Percentiles rank a stretch among this genome's conserved stretches.
Conservation (phyloP, 2,329 filamentous ascomycete species). For the Amylocarpus encephaloides region DNA sequence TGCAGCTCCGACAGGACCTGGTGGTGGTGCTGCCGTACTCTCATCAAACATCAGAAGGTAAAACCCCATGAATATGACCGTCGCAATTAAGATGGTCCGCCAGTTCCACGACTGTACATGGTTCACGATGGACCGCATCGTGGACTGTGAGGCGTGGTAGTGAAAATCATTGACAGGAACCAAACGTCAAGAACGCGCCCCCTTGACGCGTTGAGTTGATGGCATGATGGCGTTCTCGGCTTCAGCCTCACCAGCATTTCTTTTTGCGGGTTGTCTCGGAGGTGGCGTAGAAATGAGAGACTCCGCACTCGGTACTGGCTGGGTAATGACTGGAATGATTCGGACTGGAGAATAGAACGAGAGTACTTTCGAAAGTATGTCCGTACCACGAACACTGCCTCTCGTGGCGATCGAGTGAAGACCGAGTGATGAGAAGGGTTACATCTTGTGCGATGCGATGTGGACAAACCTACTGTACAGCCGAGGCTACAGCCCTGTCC, state of each 20-base stretch:
- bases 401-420: too few relatives aligned
- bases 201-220: too few relatives aligned
- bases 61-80: constrained; percentile 9
- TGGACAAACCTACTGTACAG: too few relatives aligned
- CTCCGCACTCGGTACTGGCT: too few relatives aligned
- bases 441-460: too few relatives aligned
- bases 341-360: too few relatives aligned
- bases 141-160: constrained; percentile 1
- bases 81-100: constrained; percentile 5
- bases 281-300: too few relatives aligned
- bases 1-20: neutral
- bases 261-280: too few relatives aligned
- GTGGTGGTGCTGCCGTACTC: neutral
- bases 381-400: too few relatives aligned
- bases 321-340: too few relatives aligned
- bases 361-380: neutral
- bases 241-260: neutral
- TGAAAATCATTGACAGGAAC: neutral
- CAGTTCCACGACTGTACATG: constrained; percentile 10
- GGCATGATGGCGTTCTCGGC: neutral
- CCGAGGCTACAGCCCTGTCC: too few relatives aligned
- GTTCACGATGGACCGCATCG: constrained; percentile 3
- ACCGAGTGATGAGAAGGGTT: too few relatives aligned
- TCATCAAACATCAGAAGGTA: constrained; percentile 6
- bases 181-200: neutral